Evolutionary conservation across 2,329 filamentous ascomycete species (phyloP), one percentile per base, ranked within the genome.

Genomic region (Aspergillus floridensis): DNA sequence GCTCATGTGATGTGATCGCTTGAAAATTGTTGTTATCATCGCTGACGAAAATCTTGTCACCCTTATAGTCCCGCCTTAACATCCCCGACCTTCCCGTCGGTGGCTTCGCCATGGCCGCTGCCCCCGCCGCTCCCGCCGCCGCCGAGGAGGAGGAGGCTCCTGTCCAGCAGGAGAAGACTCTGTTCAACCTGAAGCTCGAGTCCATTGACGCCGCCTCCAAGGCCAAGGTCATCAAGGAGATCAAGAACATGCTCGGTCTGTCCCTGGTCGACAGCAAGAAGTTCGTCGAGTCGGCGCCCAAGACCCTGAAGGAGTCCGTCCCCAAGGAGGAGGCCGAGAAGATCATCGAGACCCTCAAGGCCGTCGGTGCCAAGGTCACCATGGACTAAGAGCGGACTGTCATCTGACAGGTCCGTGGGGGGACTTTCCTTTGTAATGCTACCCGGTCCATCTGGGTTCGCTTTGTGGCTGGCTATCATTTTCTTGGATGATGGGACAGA

Each of bases 191-290:
- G 66, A 98, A 97, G 83, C 88, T 99, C 64, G 85, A 91, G 78
- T 89, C 89, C 38, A 96, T 98, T 76, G 96, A 99, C 56, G 84
- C 92, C 29, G 84, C 80, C 53, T 82, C 93, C 66, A 99, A 99
- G 84, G 92, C 96, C 72, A 99, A 99, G 89, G 84, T 99, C 72
- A 99, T 99, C 85, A 99, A 99, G 86, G 95, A 99, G 83, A 86
- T 99, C 82, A 99, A 99, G 88, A 88, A 87, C 73, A 84, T 99
- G 86, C 83, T 99, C 62, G 95, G 95, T 48, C 81, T 99, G 74
- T 96, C 91, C 76, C 85, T 99, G 82, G 96, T 99, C 69, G 95
- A 99, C 80, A 96, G 91, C 81, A 99, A 99, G 89, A 99, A 99
- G 84, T 99, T 99, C 73, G 95, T 99, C 67, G 95, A 99, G 85